phyloP scores from a whole-genome alignment of 2,329 filamentous ascomycete species.

The Aspergillus niger region DNA sequence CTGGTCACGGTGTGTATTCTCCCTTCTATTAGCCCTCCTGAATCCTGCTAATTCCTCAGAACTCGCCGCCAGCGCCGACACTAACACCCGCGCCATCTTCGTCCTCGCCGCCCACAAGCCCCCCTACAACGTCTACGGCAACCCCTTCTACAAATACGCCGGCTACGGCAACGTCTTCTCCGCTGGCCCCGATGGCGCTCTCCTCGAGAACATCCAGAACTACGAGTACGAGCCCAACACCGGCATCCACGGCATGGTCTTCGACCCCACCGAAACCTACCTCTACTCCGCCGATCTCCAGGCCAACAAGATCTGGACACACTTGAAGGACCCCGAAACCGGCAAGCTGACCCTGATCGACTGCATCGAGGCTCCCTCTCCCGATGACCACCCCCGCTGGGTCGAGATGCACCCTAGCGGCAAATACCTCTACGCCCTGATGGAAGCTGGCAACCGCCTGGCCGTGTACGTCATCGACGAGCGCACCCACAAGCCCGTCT shows the following conservation, averaged over 20 bases:
- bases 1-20: slow-evolving; percentile 66
- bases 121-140: slow-evolving; percentile 82
- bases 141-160: slow-evolving; percentile 86
- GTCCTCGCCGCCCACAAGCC: slow-evolving; percentile 75
- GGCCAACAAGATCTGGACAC: slow-evolving; percentile 69
- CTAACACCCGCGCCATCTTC: slow-evolving; percentile 88
- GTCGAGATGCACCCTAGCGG: slow-evolving; percentile 79
- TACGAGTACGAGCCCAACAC: slow-evolving; percentile 49
- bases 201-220: slow-evolving; percentile 48
- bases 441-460: slow-evolving; percentile 85
- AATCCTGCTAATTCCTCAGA: slow-evolving; percentile 50
- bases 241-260: slow-evolving; percentile 53
- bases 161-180: slow-evolving; percentile 73
- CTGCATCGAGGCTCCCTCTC: slow-evolving; percentile 68
- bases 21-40: background rate
- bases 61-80: slow-evolving; percentile 66
- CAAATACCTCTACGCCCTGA: slow-evolving; percentile 79
- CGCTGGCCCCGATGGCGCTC: slow-evolving; percentile 44
- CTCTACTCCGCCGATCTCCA: slow-evolving; percentile 53
- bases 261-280: slow-evolving; percentile 48
- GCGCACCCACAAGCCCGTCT: slow-evolving; percentile 71
- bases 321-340: slow-evolving; percentile 65
- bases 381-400: slow-evolving; percentile 81
- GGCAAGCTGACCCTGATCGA: slow-evolving; percentile 70
- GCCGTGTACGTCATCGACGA: slow-evolving; percentile 81